phyloP scores from a whole-genome alignment of 2,329 filamentous ascomycete species.

The Scytalidium lignicola region DNA sequence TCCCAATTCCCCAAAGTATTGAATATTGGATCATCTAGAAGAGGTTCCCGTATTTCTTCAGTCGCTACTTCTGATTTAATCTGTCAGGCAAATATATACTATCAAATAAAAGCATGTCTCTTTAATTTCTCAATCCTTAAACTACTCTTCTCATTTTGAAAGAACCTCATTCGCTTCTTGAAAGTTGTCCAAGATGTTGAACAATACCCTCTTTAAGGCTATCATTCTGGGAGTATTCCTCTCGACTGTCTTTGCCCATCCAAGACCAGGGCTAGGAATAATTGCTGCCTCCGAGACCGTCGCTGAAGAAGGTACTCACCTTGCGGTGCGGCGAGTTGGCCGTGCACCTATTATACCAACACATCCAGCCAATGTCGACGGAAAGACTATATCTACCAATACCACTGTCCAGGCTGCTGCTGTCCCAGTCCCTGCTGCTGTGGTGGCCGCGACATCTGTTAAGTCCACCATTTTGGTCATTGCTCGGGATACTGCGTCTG shows the following conservation, averaged over 20 bases:
- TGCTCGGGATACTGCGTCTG: constrained; percentile 44
- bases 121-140: not conserved
- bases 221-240: constrained; percentile 5
- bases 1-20: no score
- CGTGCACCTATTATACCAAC: constrained; percentile 4
- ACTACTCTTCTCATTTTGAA: not conserved
- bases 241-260: constrained; percentile 3
- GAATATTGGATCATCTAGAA: no score
- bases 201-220: constrained; percentile 6
- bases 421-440: constrained; percentile 4
- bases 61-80: not conserved
- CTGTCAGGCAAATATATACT: not conserved
- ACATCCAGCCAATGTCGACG: constrained; percentile 9
- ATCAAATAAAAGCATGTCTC: not conserved
- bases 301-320: no score
- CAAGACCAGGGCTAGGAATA: not conserved
- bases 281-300: no score
- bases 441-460: constrained; percentile 7
- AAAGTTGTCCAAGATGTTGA: constrained; percentile 9
- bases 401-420: not conserved
- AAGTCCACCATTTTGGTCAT: constrained; percentile 49
- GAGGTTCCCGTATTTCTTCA: no score
- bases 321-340: not conserved
- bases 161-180: not conserved
- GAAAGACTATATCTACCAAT: constrained; percentile 12